Conservation (phyloP, 139 green algal species). For the Diplosphaera chodatii region DNA sequence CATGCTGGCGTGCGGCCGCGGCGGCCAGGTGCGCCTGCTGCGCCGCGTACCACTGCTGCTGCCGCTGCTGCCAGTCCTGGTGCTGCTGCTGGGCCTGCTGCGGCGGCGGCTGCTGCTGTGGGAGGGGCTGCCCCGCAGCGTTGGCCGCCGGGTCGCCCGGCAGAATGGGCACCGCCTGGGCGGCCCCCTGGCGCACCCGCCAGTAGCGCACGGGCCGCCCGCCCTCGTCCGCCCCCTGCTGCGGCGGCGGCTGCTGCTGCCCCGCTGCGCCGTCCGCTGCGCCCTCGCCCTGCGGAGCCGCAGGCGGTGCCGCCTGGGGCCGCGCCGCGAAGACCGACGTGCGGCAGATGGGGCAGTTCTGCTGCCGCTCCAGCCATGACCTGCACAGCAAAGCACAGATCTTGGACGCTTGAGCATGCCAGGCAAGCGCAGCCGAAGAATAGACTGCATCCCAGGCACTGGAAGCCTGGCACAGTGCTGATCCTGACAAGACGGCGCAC, state of each 20-base stretch:
- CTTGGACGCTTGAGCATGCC: too few relatives aligned
- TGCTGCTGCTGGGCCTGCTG: conserved; percentile 8
- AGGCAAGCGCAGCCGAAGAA: too few relatives aligned
- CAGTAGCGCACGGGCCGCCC: neutral
- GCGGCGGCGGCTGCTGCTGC: conserved; percentile 7
- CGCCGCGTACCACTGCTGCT: neutral
- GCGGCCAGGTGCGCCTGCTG: neutral
- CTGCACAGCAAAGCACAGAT: too few relatives aligned
- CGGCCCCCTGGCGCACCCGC: neutral
- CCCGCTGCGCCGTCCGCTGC: conserved; percentile 3
- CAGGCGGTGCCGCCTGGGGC: neutral
- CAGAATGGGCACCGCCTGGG: neutral
- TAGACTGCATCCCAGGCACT: too few relatives aligned
- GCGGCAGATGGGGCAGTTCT: conserved; percentile 95
- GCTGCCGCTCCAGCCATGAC: conserved; percentile 96
- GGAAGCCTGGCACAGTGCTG: too few relatives aligned
- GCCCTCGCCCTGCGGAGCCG: neutral
- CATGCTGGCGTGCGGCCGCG: neutral
- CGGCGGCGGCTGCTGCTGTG: neutral
- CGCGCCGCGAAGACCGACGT: conserved; percentile 62
- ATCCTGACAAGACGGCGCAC: conserved; percentile 10
- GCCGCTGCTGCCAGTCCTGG: neutral
- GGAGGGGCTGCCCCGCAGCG: neutral
- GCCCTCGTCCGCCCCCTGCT: conserved; percentile 3
- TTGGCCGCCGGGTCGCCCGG: neutral